A percentile compares a stretch with the other conserved stretches of the same genome.
phyloP scores from a whole-genome alignment of 108 stramenopile genomes.

The Chaetoceros tenuissimus region DNA sequence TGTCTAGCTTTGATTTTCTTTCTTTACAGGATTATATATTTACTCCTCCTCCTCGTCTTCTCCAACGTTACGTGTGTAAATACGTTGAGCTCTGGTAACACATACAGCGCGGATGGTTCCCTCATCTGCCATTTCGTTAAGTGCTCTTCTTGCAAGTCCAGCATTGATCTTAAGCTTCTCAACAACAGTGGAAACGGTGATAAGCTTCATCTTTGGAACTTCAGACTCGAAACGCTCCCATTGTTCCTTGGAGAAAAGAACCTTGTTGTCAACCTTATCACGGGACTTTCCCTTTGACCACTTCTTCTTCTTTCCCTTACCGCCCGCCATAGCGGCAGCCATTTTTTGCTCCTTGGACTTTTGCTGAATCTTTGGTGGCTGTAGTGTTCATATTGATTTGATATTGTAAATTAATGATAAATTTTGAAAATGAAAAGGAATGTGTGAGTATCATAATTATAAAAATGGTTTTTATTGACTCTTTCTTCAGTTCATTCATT shows the following conservation, averaged over 20 bases:
- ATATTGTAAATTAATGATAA: no score
- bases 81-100: conserved; percentile 86
- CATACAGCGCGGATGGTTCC: conserved; percentile 91
- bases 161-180: conserved; percentile 98
- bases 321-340: conserved; percentile 99
- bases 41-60: conserved; percentile 58
- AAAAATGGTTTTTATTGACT: no score
- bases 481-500: no score
- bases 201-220: conserved; percentile 99
- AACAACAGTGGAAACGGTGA: conserved; percentile 94
- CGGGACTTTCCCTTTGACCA: conserved; percentile 99
- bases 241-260: conserved; percentile 97
- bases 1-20: background rate
- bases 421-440: no score
- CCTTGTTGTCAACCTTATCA: conserved; percentile 99
- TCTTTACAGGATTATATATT: background rate
- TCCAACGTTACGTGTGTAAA: conserved; percentile 92
- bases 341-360: conserved; percentile 99
- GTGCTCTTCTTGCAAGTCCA: conserved; percentile 92
- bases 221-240: conserved; percentile 91
- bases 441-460: no score
- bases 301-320: conserved; percentile 99
- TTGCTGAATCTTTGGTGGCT: conserved; percentile 97
- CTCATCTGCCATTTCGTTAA: conserved; percentile 89
- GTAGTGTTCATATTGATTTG: conserved; percentile 3